These are phyloP conservation scores for Colletotrichum melonis DNA, from an alignment of 2,329 filamentous ascomycete species.

Conservation along the genomic window DNA sequence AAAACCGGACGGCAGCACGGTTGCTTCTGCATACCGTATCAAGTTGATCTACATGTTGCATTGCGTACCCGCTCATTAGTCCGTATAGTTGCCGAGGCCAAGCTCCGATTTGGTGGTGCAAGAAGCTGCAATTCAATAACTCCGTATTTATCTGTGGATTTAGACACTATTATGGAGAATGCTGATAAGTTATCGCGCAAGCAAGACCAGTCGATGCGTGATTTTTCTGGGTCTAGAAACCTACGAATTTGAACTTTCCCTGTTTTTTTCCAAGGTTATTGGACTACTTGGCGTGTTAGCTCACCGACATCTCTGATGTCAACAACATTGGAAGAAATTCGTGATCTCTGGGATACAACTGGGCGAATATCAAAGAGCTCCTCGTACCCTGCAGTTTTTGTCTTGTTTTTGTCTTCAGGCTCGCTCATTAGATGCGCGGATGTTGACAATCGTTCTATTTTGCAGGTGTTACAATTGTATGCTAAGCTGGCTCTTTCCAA, in stretches of 20 bases:
- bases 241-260: background rate
- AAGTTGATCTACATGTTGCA: background rate
- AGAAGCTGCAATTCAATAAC: background rate
- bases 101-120: conserved; percentile 2
- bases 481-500: background rate
- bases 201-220: background rate
- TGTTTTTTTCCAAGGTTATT: background rate
- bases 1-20: background rate
- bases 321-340: background rate
- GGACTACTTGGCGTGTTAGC: background rate
- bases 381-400: background rate
- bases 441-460: background rate
- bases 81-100: background rate
- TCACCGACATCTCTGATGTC: background rate
- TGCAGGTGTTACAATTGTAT: background rate
- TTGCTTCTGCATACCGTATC: conserved; percentile 6
- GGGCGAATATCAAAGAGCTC: background rate
- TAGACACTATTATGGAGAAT: background rate
- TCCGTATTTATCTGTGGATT: background rate
- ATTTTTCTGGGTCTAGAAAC: background rate
- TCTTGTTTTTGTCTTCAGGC: background rate
- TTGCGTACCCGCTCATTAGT: conserved; percentile 1
- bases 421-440: background rate
- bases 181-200: background rate
- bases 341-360: background rate